Base-by-base conservation (phyloP, 129 eudicot species). In the Chrysanthemum seticuspe region DNA sequence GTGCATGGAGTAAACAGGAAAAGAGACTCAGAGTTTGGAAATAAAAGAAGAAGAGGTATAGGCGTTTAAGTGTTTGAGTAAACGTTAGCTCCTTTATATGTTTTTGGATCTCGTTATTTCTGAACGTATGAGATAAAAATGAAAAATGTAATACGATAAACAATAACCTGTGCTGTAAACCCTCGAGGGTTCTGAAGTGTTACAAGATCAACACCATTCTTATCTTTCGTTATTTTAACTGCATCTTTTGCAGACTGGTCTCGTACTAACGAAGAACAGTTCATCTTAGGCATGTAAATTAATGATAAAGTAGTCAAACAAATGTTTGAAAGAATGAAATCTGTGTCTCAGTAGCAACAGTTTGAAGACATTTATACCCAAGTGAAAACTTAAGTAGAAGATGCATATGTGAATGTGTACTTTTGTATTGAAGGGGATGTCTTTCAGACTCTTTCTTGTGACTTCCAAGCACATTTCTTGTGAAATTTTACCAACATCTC, bases 121-220 rank as follows among this genome's bases (percentile, higher is more conserved):
- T 67, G 40, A 49, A 18, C 58, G n/a, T 0, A 25, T 12, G 12
- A 2, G 31, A 16, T 19, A 14, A 8, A 34, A 71, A 56, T 0
- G 50, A 64, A 14, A 3, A 13, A 13, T 11, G 18, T 13, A 70
- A 61, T 11, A 4, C 47, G 54, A 51, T 34, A 9, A 51, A 53
- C 13, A 5, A 13, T 12, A 79, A 94, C 87, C 96, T 90, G 87
- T 6, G 79, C 85, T 3, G 97, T 80, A 59, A 87, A 89, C 2
- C 98, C 97, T 23, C 79, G 66, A 11, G 83, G 80, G 69, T 78
- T 90, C 14, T 58, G 88, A 55, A 94, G 97, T 44, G 88, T 40
- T 19, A 88, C 85, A 72, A 79, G 93, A 74, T 79, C 85, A 55
- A 84, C 73, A 59, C 96, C 93, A 65, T 87, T 87, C 65, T 81